Conservation (phyloP, 2,329 filamentous ascomycete species). For the Colletotrichum somersetense region DNA sequence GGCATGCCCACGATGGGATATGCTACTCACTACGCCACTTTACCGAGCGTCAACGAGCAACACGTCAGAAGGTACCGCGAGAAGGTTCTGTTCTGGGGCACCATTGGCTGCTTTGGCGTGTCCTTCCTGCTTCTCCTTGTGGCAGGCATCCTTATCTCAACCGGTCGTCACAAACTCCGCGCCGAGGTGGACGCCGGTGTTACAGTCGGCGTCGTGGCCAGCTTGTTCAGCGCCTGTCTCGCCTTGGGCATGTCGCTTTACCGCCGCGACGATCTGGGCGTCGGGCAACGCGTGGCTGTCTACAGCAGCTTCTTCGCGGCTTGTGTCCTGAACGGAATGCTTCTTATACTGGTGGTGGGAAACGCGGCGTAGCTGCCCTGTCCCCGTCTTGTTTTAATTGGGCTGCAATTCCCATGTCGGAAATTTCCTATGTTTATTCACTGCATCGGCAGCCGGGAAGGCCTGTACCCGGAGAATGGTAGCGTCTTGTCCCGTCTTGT, state of each 20-base stretch:
- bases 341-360: constrained; percentile 57
- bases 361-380: constrained; percentile 50
- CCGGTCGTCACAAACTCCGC: constrained; percentile 75
- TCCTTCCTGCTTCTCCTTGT: constrained; percentile 75
- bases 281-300: constrained; percentile 58
- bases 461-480: neutral
- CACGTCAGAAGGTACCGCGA: constrained; percentile 65
- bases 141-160: constrained; percentile 73
- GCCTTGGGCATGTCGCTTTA: constrained; percentile 71
- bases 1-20: constrained; percentile 64
- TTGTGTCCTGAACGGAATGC: constrained; percentile 59
- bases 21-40: constrained; percentile 64
- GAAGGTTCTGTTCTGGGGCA: constrained; percentile 66
- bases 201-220: constrained; percentile 75
- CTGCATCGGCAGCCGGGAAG: constrained; percentile 20
- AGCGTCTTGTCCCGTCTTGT: neutral
- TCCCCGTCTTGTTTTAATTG: constrained; percentile 3
- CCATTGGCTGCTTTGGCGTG: constrained; percentile 66
- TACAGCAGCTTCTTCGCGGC: constrained; percentile 53
- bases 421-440: constrained; percentile 16
- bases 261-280: constrained; percentile 59
- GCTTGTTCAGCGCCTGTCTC: constrained; percentile 72
- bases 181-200: constrained; percentile 82
- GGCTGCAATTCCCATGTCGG: constrained; percentile 5
- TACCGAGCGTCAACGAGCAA: constrained; percentile 66